A percentile compares a stretch with the other conserved stretches of the same genome.
Evolutionary conservation across 208 protist genomes (phyloP).

Genomic region (Wallacemonas sp.): DNA sequence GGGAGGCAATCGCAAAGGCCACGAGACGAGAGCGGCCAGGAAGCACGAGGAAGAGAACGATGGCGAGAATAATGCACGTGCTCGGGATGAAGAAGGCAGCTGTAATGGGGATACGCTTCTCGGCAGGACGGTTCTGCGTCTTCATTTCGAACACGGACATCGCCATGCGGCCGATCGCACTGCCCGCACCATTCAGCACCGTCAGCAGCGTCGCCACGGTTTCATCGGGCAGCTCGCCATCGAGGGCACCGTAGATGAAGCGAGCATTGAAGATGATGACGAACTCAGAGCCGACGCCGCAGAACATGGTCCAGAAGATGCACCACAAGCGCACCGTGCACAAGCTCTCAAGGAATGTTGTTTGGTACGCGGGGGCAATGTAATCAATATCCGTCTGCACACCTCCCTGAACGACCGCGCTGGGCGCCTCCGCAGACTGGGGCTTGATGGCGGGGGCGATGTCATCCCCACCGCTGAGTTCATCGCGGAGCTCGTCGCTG

Average conservation of each 20-base stretch:
- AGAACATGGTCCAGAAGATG: slow-evolving; percentile 60
- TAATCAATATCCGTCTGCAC: slow-evolving; percentile 58
- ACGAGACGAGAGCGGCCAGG: slow-evolving; percentile 34
- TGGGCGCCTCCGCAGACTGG: neutral
- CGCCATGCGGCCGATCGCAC: slow-evolving; percentile 50
- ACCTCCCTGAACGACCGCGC: neutral
- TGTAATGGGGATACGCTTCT: slow-evolving; percentile 71
- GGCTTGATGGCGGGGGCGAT: neutral
- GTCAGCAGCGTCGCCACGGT: slow-evolving; percentile 57
- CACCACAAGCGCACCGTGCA: slow-evolving; percentile 50
- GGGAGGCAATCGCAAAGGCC: slow-evolving; percentile 37
- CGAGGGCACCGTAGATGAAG: slow-evolving; percentile 49
- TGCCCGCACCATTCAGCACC: slow-evolving; percentile 61
- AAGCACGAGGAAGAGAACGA: slow-evolving; percentile 49
- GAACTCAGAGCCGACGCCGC: slow-evolving; percentile 41
- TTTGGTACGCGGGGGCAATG: slow-evolving; percentile 67
- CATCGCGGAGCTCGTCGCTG: slow-evolving; percentile 2
- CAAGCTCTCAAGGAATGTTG: slow-evolving; percentile 45
- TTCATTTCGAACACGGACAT: slow-evolving; percentile 61
- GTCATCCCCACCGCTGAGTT: slow-evolving; percentile 2
- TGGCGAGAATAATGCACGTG: slow-evolving; percentile 38
- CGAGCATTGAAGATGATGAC: slow-evolving; percentile 69
- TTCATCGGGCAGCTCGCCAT: slow-evolving; percentile 16
- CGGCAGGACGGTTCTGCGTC: slow-evolving; percentile 40
- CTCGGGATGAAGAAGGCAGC: slow-evolving; percentile 59